Base-by-base conservation (phyloP, 345 rosid species). In the Anastatica hierochuntica region DNA sequence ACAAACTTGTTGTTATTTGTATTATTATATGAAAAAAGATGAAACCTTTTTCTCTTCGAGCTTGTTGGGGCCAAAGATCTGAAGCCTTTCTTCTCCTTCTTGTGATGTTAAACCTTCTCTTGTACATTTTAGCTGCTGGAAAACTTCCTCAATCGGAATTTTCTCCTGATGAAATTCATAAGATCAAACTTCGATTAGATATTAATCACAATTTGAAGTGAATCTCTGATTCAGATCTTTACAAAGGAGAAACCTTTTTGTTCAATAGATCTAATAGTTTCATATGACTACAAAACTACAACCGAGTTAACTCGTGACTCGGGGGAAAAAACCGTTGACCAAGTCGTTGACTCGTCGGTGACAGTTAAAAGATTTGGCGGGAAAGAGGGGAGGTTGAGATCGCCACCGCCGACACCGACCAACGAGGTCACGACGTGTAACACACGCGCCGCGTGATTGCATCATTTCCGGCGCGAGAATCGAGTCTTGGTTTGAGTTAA, bases 41-140 rank as follows among this genome's bases (percentile, higher is more conserved):
- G 29, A 69, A 1, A 80, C 87, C 86, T 81, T 88, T 52, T 84
- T 88, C 82, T 88, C 96, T 71, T 88, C 96, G 56, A 88, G 73
- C 64, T 84, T 88, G 97, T 88, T 88, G 86, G 83, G 84, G 33
- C 97, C 97, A 60, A 88, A 88, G 61, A 88, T 84, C 56, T 72
- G 80, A 62, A 88, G 67, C 76, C 97, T 65, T 64, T 56, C 75
- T 53, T 58, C 81, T 37, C 95, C 97, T 71, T 88, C 97, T 5
- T 62, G 77, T 0, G 80, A 13, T 14, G 49, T 58, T 52, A 88
- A 65, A 55, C 97, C 97, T 67, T 84, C 81, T 38, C 36, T 53
- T 9, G 88, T 58, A 75, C 88, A 88, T 85, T 88, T 88, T 66
- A 88, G 76, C 68, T 80, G 95, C 72, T 80, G 85, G 72, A 88